These are phyloP conservation scores for Mortierella sp. DNA, from an alignment of 371 early-diverging fungal species.

Conservation along the genomic window DNA sequence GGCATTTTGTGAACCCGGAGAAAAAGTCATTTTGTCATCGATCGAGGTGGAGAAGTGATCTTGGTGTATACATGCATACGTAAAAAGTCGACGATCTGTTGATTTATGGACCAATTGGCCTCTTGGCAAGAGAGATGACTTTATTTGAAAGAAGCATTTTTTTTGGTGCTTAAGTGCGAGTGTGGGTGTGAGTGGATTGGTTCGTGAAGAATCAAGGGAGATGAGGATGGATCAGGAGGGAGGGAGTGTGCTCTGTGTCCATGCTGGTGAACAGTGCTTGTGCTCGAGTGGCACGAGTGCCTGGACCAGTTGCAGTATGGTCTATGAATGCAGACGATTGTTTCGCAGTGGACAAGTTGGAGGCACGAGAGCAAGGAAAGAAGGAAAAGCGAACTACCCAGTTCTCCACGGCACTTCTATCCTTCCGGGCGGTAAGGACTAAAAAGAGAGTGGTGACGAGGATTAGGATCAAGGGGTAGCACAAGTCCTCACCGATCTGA, in stretches of 20 bases:
- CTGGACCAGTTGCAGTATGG: background rate
- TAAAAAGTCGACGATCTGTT: conserved; percentile 7
- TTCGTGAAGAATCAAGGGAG: background rate
- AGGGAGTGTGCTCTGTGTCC: background rate
- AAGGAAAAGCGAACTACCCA: background rate
- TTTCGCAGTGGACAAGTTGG: background rate
- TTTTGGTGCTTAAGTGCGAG: background rate
- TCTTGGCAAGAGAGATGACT: background rate
- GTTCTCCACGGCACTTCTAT: conserved; percentile 9
- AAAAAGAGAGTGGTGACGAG: background rate
- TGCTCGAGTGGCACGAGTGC: background rate
- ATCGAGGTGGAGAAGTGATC: background rate
- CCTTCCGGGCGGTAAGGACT: background rate
- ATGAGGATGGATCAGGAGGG: background rate
- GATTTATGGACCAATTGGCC: background rate
- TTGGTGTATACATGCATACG: background rate
- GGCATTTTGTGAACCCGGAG: background rate
- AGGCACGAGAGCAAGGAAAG: background rate
- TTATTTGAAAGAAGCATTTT: conserved; percentile 3
- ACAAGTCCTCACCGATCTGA: background rate
- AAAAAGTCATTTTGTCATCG: background rate
- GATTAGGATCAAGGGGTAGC: background rate
- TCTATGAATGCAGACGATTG: background rate
- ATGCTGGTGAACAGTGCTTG: background rate
- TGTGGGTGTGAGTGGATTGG: background rate